Conservation (phyloP, 2,329 filamentous ascomycete genomes). For the Cordyceps farinosa region DNA sequence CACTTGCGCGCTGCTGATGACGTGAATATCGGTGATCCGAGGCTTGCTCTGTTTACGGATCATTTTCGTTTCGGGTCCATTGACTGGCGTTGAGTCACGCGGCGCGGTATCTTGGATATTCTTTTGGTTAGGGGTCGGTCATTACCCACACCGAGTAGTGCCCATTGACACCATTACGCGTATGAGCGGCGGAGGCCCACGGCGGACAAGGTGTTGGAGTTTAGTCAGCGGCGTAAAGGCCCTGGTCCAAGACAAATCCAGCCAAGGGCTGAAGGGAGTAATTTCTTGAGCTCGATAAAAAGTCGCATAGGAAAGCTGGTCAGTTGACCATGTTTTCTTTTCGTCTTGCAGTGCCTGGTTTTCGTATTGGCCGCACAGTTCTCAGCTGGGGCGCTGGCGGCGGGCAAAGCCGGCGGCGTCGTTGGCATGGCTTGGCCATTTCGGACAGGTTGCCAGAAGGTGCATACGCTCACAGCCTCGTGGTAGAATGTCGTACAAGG, state of each 20-base stretch:
- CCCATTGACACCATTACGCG: not conserved
- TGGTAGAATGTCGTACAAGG: not conserved
- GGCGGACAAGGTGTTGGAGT: not conserved
- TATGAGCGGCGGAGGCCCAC: not conserved
- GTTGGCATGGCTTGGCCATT: not conserved
- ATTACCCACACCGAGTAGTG: not conserved
- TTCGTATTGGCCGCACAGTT: not conserved
- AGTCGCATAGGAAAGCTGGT: not conserved
- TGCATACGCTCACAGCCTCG: not conserved
- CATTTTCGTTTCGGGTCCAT: not conserved
- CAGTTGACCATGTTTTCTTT: not conserved
- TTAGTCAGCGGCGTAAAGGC: not conserved
- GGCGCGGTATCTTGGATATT: not conserved
- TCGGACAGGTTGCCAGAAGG: not conserved
- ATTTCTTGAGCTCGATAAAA: slow-evolving; percentile 1
- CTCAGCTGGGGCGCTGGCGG: not conserved
- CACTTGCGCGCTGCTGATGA: not conserved
- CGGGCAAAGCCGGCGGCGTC: slow-evolving; percentile 9
- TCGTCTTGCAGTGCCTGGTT: not conserved
- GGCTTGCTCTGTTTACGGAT: not conserved
- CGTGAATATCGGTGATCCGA: not conserved
- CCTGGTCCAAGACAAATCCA: not conserved
- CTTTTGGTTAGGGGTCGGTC: not conserved
- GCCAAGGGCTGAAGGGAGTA: not conserved
- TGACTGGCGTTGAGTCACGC: not conserved